Percentiles rank a stretch among this genome's conserved stretches.
Evolutionary conservation across 2,329 filamentous ascomycete genomes (phyloP).

Genomic region (Aureobasidium sp.): DNA sequence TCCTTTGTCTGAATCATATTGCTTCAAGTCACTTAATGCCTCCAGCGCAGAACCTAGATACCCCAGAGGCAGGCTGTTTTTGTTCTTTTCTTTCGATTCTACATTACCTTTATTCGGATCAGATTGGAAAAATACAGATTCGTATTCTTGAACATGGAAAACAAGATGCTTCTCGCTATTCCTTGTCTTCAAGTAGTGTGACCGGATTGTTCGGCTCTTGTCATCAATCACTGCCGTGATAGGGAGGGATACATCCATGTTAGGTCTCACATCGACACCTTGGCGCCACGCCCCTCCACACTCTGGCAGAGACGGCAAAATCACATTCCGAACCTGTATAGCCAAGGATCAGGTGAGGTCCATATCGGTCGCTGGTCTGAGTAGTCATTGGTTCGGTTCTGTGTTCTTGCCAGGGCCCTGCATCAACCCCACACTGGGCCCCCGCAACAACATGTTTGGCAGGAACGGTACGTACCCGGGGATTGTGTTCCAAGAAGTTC

Average conservation of each 20-base stretch:
- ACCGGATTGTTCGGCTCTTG: neutral
- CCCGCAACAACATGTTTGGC: neutral
- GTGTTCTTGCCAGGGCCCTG: neutral
- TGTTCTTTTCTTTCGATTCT: neutral
- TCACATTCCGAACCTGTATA: neutral
- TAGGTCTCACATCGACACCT: neutral
- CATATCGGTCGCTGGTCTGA: neutral
- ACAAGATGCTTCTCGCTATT: neutral
- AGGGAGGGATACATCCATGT: neutral
- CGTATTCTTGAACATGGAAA: neutral
- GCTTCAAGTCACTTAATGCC: constrained; percentile 4
- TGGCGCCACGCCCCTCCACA: neutral
- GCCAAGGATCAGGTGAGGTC: constrained; percentile 9
- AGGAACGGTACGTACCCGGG: constrained; percentile 5
- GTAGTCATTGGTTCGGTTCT: neutral
- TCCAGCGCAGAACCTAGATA: constrained; percentile 11
- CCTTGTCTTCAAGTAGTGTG: neutral
- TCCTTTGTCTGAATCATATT: neutral
- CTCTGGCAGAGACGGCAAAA: constrained; percentile 1
- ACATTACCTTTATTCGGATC: neutral
- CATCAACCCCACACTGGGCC: constrained; percentile 4
- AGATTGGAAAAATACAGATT: neutral
- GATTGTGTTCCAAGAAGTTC: neutral
- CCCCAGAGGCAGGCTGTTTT: constrained; percentile 11
- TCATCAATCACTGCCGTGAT: neutral